Conservation (phyloP, 169 alveolate genomes). For the Eimeria tenella region DNA sequence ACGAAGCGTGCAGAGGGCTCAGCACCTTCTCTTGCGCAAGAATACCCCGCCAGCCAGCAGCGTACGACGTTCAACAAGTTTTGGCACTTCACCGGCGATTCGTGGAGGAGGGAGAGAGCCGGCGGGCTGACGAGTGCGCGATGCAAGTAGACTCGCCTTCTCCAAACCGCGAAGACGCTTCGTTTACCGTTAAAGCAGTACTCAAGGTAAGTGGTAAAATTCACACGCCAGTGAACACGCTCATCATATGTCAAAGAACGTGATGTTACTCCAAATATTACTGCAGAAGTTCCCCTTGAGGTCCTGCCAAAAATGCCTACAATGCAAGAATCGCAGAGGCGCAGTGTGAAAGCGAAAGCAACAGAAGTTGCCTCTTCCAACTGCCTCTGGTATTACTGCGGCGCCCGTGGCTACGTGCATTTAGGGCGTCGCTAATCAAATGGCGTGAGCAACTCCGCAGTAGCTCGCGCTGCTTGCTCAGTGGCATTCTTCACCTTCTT, state of each 20-base stretch:
- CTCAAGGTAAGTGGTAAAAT: conserved; percentile 32
- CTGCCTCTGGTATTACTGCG: not conserved
- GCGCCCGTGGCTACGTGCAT: not conserved
- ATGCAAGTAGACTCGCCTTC: conserved; percentile 74
- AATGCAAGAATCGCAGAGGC: too few species aligned
- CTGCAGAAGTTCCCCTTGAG: too few species aligned
- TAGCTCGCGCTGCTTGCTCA: not conserved
- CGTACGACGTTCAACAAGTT: not conserved
- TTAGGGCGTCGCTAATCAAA: not conserved
- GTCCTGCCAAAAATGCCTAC: too few species aligned
- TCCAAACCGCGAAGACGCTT: conserved; percentile 4
- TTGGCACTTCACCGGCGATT: conserved; percentile 37
- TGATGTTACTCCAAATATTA: too few species aligned
- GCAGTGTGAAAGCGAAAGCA: too few species aligned
- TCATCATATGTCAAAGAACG: not conserved
- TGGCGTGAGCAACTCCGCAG: not conserved
- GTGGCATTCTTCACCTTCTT: not conserved
- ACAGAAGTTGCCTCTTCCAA: too few species aligned
- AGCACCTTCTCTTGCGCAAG: conserved; percentile 46
- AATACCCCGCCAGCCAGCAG: not conserved
- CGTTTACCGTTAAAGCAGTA: not conserved
- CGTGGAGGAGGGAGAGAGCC: conserved; percentile 32
- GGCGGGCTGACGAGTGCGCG: conserved; percentile 54
- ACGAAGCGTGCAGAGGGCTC: conserved; percentile 66
- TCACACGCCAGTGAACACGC: not conserved